phyloP scores from a whole-genome alignment of 2,329 filamentous ascomycete species.

The Ophiostoma pallidulum region DNA sequence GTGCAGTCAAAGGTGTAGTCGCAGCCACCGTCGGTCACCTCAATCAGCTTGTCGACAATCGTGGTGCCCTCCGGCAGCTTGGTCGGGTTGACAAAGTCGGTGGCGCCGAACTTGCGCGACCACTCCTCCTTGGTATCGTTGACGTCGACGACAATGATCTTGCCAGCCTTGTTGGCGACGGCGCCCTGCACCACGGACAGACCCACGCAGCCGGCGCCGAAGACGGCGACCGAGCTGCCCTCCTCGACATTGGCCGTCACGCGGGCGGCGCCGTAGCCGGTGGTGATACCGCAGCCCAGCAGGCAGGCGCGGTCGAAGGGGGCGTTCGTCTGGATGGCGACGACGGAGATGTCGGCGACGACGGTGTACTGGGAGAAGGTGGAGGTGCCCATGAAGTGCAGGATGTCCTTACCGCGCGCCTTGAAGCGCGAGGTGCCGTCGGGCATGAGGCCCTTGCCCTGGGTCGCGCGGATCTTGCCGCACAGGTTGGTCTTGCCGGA shows the following conservation, averaged over 20 bases:
- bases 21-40: conserved; percentile 96
- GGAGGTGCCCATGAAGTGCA: conserved; percentile 98
- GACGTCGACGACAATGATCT: conserved; percentile 65
- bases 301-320: conserved; percentile 94
- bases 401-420: conserved; percentile 86
- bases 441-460: conserved; percentile 93
- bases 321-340: conserved; percentile 81
- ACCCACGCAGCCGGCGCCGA: conserved; percentile 93
- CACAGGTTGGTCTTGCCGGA: conserved; percentile 99
- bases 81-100: conserved; percentile 90
- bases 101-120: conserved; percentile 90
- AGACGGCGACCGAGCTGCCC: conserved; percentile 82
- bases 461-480: conserved; percentile 95
- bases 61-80: conserved; percentile 63
- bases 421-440: conserved; percentile 93
- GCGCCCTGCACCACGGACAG: conserved; percentile 92
- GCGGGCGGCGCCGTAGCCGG: conserved; percentile 89
- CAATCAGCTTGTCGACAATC: conserved; percentile 84
- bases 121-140: conserved; percentile 89
- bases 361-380: conserved; percentile 99
- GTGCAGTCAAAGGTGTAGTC: conserved; percentile 99
- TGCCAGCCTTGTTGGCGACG: conserved; percentile 68
- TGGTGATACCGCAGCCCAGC: conserved; percentile 96
- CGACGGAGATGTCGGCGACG: conserved; percentile 91
- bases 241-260: conserved; percentile 89